Evolutionary conservation across 192 early-diverging fungal species (phyloP).

Genomic region (Allomyces macrogynus): DNA sequence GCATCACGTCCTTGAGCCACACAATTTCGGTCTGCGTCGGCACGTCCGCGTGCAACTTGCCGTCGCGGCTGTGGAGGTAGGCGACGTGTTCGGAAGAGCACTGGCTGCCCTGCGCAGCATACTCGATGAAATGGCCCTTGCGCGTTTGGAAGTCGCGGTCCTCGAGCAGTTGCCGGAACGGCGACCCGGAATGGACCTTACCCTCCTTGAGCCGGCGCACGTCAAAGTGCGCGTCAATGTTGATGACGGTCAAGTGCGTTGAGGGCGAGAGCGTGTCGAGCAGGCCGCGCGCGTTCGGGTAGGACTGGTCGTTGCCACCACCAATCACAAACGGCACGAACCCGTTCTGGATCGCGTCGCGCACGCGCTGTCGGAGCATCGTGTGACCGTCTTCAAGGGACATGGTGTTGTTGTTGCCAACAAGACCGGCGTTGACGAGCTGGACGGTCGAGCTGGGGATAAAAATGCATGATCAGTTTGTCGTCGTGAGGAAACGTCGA

Average conservation of each 20-base stretch:
- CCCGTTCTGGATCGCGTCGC: conserved; percentile 1
- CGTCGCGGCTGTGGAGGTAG: neutral
- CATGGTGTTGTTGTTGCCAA: conserved; percentile 2
- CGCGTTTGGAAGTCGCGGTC: conserved; percentile 3
- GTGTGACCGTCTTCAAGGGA: conserved; percentile 6
- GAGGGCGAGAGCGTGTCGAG: neutral
- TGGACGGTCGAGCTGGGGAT: too few relatives aligned
- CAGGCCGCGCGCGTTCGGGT: conserved; percentile 8
- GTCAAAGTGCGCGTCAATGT: conserved; percentile 12
- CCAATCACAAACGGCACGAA: conserved; percentile 8
- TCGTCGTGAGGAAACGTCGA: too few relatives aligned
- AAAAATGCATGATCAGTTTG: too few relatives aligned
- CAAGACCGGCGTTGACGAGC: too few relatives aligned
- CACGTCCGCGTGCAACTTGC: neutral
- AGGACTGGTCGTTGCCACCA: conserved; percentile 10
- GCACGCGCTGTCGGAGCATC: neutral
- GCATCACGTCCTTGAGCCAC: conserved; percentile 4
- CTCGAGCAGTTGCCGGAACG: conserved; percentile 10
- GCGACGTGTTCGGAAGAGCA: conserved; percentile 7
- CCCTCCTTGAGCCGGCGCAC: conserved; percentile 3
- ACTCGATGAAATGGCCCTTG: conserved; percentile 5
- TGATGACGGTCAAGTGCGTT: conserved; percentile 6
- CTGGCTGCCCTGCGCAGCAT: conserved; percentile 7
- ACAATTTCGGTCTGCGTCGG: conserved; percentile 1
- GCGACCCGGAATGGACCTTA: conserved; percentile 5